These are phyloP conservation scores for Datura wrightii DNA, from an alignment of 257 asterid genomes.

Conservation along the genomic window DNA sequence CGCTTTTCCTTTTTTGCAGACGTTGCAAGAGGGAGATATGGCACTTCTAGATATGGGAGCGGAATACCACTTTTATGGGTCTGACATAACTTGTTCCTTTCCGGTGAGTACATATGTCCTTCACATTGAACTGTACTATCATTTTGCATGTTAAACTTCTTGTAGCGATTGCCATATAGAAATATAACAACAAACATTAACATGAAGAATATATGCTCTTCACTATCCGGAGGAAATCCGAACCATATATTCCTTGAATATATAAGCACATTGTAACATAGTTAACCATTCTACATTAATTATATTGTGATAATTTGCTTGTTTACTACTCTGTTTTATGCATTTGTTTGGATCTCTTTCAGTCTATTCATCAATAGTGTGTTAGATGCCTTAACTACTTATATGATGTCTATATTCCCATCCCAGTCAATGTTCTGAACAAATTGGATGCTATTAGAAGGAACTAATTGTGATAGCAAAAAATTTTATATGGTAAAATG, in stretches of 20 bases:
- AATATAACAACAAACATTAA: not conserved
- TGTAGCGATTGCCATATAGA: not conserved
- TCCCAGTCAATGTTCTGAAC: too few species aligned
- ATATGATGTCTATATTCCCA: too few species aligned
- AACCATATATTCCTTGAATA: not conserved
- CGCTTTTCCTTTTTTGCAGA: conserved; percentile 45
- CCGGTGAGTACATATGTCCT: conserved; percentile 62
- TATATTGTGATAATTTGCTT: not conserved
- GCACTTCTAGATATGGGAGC: conserved; percentile 99
- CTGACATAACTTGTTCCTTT: conserved; percentile 95
- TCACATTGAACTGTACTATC: conserved; percentile 17
- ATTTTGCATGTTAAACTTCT: conserved; percentile 15
- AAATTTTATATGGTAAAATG: too few species aligned
- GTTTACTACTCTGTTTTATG: not conserved
- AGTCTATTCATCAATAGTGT: not conserved
- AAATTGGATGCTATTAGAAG: too few species aligned
- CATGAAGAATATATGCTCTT: not conserved
- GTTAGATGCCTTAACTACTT: too few species aligned
- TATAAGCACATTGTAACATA: not conserved
- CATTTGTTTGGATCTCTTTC: conserved; percentile 23
- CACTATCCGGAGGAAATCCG: not conserved
- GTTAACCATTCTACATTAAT: not conserved
- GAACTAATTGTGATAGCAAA: too few species aligned
- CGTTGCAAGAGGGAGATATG: conserved; percentile 87
- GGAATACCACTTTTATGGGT: conserved; percentile 92